Percentiles rank a stretch among this genome's conserved stretches.
Evolutionary conservation across 495 filamentous ascomycete genomes (phyloP).

Genomic region (Aspergillus nanangensis): DNA sequence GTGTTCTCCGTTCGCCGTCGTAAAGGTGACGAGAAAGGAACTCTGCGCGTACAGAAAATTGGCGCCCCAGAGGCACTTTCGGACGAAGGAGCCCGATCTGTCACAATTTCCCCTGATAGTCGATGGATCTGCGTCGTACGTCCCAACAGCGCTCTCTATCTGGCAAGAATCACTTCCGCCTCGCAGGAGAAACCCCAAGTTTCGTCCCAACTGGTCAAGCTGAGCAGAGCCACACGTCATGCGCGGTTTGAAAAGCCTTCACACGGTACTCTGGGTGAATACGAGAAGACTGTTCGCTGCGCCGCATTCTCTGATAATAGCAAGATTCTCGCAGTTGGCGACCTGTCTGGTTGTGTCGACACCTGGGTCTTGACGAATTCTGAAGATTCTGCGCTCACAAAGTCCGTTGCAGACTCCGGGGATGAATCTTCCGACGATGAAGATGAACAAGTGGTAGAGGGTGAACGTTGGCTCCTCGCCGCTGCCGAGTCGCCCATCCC

Average conservation of each 20-base stretch:
- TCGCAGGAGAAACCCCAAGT: conserved; percentile 37
- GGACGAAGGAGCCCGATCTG: conserved; percentile 59
- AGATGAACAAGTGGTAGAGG: conserved; percentile 32
- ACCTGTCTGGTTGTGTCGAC: conserved; percentile 82
- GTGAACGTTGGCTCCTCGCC: conserved; percentile 62
- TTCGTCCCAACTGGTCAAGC: conserved; percentile 42
- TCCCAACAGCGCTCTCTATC: conserved; percentile 42
- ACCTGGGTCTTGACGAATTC: conserved; percentile 69
- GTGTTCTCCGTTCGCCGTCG: conserved; percentile 56
- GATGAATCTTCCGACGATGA: conserved; percentile 52
- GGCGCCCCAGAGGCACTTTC: conserved; percentile 45
- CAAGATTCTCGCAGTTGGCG: conserved; percentile 69
- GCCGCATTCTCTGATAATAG: conserved; percentile 78
- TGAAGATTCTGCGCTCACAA: too few species aligned
- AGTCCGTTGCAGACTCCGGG: conserved; percentile 41
- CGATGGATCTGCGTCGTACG: conserved; percentile 55
- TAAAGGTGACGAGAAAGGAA: conserved; percentile 43
- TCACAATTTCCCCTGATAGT: conserved; percentile 48
- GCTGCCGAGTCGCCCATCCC: conserved; percentile 68
- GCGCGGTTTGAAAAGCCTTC: conserved; percentile 46
- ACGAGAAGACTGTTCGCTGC: conserved; percentile 71
- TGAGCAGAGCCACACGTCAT: conserved; percentile 56
- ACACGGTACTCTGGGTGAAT: conserved; percentile 68
- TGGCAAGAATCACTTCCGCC: conserved; percentile 39
- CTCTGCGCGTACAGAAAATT: conserved; percentile 66